phyloP scores from a whole-genome alignment of 78 protist genomes.

The Protostelium mycophagum region DNA sequence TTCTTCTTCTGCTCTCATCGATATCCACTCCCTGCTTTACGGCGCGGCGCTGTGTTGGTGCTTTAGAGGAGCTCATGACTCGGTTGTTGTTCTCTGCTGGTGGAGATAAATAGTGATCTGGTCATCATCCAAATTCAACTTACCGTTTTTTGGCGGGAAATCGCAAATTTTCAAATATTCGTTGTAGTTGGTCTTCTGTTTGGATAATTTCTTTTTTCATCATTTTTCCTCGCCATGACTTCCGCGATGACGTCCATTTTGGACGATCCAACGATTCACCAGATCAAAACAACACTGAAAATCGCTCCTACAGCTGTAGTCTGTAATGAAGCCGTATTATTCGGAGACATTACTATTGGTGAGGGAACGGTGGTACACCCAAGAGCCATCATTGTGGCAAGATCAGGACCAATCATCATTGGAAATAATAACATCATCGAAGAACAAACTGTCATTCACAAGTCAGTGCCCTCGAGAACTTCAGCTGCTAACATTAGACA shows the following conservation, averaged over 20 bases:
- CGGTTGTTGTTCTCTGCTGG: not conserved
- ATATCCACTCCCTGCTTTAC: slow-evolving; percentile 26
- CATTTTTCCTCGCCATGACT: not conserved
- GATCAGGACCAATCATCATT: not conserved
- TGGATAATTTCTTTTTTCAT: no score
- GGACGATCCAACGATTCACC: not conserved
- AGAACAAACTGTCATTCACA: not conserved
- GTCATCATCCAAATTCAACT: no score
- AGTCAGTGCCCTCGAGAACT: no score
- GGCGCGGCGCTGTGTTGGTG: not conserved
- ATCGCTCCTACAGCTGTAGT: not conserved
- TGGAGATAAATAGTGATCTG: no score
- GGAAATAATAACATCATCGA: not conserved
- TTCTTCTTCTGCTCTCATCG: slow-evolving; percentile 62
- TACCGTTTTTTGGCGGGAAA: no score
- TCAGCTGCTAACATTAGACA: no score
- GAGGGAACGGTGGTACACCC: not conserved
- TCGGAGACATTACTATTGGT: not conserved
- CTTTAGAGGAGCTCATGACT: not conserved
- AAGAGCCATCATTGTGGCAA: not conserved
- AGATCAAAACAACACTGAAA: not conserved
- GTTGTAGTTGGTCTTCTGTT: not conserved
- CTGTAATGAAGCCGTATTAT: not conserved
- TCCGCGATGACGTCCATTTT: not conserved
- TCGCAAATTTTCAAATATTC: no score